Evolutionary conservation across 805 yeast species (phyloP).

Genomic region (Candida chauliodis): DNA sequence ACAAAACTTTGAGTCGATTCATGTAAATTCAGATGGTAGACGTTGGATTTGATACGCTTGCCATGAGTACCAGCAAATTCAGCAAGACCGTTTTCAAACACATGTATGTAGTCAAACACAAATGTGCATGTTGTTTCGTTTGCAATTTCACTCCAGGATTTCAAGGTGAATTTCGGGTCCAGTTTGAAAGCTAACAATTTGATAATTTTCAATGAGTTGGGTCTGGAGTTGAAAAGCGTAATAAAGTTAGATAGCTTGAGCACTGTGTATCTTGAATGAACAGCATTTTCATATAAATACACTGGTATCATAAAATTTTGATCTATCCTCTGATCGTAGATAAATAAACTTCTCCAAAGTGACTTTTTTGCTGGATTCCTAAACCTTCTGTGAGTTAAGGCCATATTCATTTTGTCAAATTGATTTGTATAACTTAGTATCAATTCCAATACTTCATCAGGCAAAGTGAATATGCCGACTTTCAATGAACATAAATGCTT

Average conservation of each 20-base stretch:
- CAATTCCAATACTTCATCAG: slow-evolving; percentile 4
- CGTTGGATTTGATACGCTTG: background rate
- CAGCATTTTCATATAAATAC: no score
- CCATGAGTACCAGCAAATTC: background rate
- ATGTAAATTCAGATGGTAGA: background rate
- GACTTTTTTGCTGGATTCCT: background rate
- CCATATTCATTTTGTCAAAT: background rate
- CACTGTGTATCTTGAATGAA: background rate
- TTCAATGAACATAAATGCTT: background rate
- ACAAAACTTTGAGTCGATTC: background rate
- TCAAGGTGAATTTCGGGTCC: background rate
- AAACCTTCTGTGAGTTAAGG: background rate
- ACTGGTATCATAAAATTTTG: no score
- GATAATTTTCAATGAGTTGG: background rate
- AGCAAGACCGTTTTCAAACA: background rate
- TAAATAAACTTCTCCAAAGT: background rate
- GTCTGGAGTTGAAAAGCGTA: background rate
- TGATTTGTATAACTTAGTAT: background rate
- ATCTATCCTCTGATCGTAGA: background rate
- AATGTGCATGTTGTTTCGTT: background rate
- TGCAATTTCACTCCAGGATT: background rate
- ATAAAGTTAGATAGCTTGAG: background rate
- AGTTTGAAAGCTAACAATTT: background rate
- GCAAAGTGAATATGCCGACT: background rate
- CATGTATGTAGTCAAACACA: background rate